These are phyloP conservation scores for Artemisia argyi DNA, from an alignment of 129 eudicot species.

Conservation along the genomic window DNA sequence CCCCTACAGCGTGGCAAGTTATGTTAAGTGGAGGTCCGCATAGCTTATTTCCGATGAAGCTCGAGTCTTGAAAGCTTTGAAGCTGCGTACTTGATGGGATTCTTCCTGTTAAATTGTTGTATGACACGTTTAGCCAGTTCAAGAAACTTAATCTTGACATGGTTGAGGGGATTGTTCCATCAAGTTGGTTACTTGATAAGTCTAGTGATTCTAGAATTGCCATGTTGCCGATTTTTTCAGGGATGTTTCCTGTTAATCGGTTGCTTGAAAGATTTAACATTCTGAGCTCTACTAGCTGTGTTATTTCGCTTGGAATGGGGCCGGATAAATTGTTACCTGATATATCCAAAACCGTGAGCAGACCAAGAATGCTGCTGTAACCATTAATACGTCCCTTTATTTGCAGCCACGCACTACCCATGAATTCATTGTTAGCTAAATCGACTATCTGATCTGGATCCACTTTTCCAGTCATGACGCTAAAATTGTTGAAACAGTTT, in stretches of 20 bases:
- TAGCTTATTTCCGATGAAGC: conserved; percentile 24
- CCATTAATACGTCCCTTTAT: background rate
- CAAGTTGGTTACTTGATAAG: conserved; percentile 24
- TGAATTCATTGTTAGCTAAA: background rate
- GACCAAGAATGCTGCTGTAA: background rate
- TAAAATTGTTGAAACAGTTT: background rate
- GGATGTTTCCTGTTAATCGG: conserved; percentile 29
- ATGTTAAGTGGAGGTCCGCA: conserved; percentile 36
- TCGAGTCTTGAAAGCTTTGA: conserved; percentile 28
- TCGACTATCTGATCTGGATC: background rate
- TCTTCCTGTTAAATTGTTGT: conserved; percentile 32
- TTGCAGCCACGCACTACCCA: conserved; percentile 5
- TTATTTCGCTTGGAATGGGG: conserved; percentile 1
- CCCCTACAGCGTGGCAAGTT: background rate
- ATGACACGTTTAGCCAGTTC: conserved; percentile 27
- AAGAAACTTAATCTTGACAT: conserved; percentile 22
- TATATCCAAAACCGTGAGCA: conserved; percentile 10
- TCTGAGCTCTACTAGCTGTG: conserved; percentile 1
- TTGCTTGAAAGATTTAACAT: conserved; percentile 31
- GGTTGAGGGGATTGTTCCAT: conserved; percentile 28
- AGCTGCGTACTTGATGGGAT: conserved; percentile 41
- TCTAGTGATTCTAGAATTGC: conserved; percentile 30
- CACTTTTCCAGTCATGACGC: conserved; percentile 10
- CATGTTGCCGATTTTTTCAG: conserved; percentile 27
- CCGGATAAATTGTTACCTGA: background rate